A percentile compares a stretch with the other conserved stretches of the same genome.
Conservation (phyloP, 2,329 filamentous ascomycete species). For the Aspergillus ibericus region DNA sequence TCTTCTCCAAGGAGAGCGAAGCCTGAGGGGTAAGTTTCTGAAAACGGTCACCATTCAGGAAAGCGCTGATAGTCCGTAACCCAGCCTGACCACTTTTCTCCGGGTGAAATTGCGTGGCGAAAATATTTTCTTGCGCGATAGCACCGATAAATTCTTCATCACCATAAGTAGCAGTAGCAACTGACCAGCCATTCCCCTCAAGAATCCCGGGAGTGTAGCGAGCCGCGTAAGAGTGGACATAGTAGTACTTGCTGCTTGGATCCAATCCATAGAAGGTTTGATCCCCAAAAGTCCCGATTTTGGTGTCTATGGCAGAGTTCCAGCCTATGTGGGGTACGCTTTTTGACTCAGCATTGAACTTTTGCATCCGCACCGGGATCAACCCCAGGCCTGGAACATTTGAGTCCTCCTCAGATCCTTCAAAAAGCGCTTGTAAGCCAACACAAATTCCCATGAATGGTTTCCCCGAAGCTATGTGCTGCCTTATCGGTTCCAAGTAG, state of each 20-base stretch:
- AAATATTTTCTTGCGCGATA: conserved; percentile 78
- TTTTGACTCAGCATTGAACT: conserved; percentile 76
- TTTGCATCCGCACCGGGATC: conserved; percentile 68
- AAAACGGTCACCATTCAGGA: conserved; percentile 70
- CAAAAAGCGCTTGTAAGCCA: conserved; percentile 85
- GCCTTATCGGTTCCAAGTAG: conserved; percentile 77
- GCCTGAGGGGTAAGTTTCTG: conserved; percentile 50
- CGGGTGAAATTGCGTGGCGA: conserved; percentile 95
- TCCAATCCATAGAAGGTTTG: conserved; percentile 74
- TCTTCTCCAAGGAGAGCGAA: conserved; percentile 20
- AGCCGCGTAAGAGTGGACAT: conserved; percentile 91
- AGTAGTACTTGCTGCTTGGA: conserved; percentile 92
- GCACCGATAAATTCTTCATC: conserved; percentile 89
- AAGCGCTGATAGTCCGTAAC: conserved; percentile 77
- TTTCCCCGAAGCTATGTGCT: conserved; percentile 86
- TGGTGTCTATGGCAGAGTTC: conserved; percentile 74
- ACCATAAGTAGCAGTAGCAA: conserved; percentile 89
- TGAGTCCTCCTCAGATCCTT: conserved; percentile 77
- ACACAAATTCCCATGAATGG: conserved; percentile 98
- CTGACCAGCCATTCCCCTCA: conserved; percentile 80
- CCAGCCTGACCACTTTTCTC: conserved; percentile 95
- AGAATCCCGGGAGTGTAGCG: conserved; percentile 72
- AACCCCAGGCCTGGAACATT: conserved; percentile 71
- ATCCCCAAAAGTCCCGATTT: conserved; percentile 40
- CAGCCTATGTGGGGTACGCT: conserved; percentile 98